A percentile compares a stretch with the other conserved stretches of the same genome.
phyloP scores from a whole-genome alignment of 768 basidiomycete genomes.

The Cystobasidium onofrii region DNA sequence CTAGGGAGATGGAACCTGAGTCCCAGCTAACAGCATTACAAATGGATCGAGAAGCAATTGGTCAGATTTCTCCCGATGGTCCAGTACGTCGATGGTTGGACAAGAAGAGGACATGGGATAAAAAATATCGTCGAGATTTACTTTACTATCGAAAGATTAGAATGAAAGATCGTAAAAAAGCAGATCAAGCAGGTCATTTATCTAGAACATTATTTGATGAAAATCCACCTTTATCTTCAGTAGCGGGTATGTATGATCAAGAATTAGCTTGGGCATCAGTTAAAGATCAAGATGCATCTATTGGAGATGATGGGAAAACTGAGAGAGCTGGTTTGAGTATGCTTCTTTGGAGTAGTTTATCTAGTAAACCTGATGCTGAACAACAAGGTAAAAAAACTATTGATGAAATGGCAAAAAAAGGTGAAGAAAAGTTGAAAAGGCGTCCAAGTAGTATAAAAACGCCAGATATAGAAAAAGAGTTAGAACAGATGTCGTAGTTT shows the following conservation, averaged over 20 bases:
- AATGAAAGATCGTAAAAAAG: constrained; percentile 40
- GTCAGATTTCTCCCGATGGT: constrained; percentile 50
- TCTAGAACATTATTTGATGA: constrained; percentile 40
- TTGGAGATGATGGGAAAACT: constrained; percentile 2
- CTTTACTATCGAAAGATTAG: constrained; percentile 41
- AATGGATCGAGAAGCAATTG: constrained; percentile 61
- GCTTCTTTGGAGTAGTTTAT: constrained; percentile 6
- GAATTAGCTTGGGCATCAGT: constrained; percentile 20
- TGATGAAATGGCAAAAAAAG: constrained; percentile 7
- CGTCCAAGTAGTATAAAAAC: constrained; percentile 8
- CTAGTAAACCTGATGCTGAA: constrained; percentile 2
- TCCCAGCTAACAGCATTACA: constrained; percentile 59
- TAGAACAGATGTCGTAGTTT: background rate
- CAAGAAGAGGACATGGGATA: constrained; percentile 44
- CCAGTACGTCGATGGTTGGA: constrained; percentile 46
- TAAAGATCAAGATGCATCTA: constrained; percentile 8
- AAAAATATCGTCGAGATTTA: constrained; percentile 42
- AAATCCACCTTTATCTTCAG: constrained; percentile 1
- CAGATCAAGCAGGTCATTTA: constrained; percentile 43
- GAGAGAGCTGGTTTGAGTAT: constrained; percentile 14
- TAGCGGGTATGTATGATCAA: constrained; percentile 24
- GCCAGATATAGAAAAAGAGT: constrained; percentile 11
- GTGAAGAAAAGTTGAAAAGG: constrained; percentile 13
- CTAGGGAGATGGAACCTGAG: constrained; percentile 71
- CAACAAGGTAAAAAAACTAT: constrained; percentile 9